phyloP scores from a whole-genome alignment of 345 rosid species.

The Kandelia obovata region DNA sequence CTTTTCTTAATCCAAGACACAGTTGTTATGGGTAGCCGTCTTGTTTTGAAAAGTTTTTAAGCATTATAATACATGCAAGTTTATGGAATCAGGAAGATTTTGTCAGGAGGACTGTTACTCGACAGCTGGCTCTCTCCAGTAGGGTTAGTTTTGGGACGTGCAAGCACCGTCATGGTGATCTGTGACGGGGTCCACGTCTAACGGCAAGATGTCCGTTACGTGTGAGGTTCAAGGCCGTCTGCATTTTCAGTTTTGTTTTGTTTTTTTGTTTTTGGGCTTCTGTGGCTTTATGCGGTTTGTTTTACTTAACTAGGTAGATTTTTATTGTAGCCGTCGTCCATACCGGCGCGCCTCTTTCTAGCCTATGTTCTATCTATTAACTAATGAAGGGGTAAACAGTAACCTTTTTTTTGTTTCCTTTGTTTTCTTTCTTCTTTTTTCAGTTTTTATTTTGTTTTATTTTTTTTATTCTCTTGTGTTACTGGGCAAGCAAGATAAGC shows the following conservation, averaged over 20 bases:
- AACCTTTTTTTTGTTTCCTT: too few species aligned
- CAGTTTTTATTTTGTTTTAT: too few species aligned
- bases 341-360: not conserved
- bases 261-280: not conserved
- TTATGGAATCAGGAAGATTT: not conserved
- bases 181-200: constrained; percentile 42
- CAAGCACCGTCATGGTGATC: constrained; percentile 55
- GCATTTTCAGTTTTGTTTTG: not conserved
- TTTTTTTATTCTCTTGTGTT: too few species aligned
- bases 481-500: constrained; percentile 2
- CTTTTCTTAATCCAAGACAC: too few species aligned
- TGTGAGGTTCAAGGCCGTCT: constrained; percentile 20
- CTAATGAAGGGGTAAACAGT: too few species aligned
- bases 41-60: not conserved
- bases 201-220: constrained; percentile 38
- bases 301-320: not conserved
- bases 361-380: too few species aligned
- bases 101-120: not conserved
- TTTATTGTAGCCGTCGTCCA: not conserved
- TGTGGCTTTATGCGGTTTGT: constrained; percentile 5
- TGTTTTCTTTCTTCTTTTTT: too few species aligned
- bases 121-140: constrained; percentile 37
- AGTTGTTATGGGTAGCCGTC: too few species aligned
- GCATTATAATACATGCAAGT: not conserved
- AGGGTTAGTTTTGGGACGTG: constrained; percentile 32